Evolutionary conservation across 2,329 filamentous ascomycete species (phyloP).

Genomic region (Catunica adiposa): DNA sequence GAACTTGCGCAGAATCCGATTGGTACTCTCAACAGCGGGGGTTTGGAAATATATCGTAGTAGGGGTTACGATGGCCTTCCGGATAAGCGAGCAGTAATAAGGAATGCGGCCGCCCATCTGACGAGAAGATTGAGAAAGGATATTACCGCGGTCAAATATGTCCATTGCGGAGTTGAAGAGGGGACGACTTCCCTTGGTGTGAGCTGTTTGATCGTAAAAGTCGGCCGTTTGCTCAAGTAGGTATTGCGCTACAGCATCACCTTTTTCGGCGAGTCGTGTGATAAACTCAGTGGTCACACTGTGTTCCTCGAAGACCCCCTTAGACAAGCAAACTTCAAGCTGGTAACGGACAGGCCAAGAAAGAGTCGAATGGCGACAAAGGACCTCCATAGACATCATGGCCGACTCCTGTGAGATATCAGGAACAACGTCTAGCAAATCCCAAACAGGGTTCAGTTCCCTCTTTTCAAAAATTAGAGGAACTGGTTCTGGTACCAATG

Average conservation of each 20-base stretch:
- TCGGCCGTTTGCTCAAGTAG: constrained; percentile 62
- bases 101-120: constrained; percentile 30
- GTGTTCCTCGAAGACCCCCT: constrained; percentile 59
- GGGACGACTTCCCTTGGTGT: constrained; percentile 41
- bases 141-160: constrained; percentile 14
- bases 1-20: constrained; percentile 67
- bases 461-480: constrained; percentile 1
- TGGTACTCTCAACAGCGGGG: constrained; percentile 70
- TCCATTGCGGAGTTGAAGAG: constrained; percentile 29
- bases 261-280: constrained; percentile 33
- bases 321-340: constrained; percentile 82
- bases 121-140: neutral
- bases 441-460: constrained; percentile 4
- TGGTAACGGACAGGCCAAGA: constrained; percentile 69
- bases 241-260: constrained; percentile 37
- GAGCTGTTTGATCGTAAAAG: neutral
- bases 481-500: constrained; percentile 1
- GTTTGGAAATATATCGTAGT: constrained; percentile 65
- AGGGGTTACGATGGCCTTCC: constrained; percentile 67
- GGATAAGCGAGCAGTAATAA: constrained; percentile 55
- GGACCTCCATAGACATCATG: no score
- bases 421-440: neutral
- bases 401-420: neutral
- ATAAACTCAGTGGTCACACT: constrained; percentile 55
- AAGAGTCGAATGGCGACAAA: constrained; percentile 22